Percentiles rank a stretch among this genome's conserved stretches.
Evolutionary conservation across 2,329 filamentous ascomycete genomes (phyloP).

Genomic region (Daldinia sp.): DNA sequence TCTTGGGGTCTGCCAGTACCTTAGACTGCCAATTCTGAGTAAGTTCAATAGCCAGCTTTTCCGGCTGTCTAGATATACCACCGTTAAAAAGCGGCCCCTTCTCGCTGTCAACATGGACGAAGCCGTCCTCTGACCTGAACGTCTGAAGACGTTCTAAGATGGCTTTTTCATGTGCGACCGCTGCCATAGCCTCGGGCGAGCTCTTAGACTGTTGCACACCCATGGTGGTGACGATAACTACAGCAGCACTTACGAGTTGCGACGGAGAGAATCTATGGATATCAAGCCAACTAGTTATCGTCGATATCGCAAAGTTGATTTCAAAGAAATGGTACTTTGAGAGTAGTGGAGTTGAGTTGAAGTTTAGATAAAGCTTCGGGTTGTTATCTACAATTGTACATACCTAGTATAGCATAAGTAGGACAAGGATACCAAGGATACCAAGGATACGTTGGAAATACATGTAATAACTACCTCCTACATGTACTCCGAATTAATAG

Average conservation of each 20-base stretch:
- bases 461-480: neutral
- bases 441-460: neutral
- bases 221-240: conserved; percentile 51
- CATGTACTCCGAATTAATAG: too few relatives aligned
- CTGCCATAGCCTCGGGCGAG: conserved; percentile 40
- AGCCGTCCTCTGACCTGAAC: conserved; percentile 64
- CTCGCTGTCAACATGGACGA: conserved; percentile 63
- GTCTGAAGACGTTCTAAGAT: conserved; percentile 59
- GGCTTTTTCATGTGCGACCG: conserved; percentile 56
- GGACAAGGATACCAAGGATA: neutral
- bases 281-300: neutral
- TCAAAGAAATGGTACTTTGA: neutral
- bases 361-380: neutral
- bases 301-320: neutral
- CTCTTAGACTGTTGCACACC: conserved; percentile 60
- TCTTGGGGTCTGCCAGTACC: conserved; percentile 73
- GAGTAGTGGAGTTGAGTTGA: neutral
- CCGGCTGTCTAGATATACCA: conserved; percentile 51
- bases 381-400: neutral
- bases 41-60: conserved; percentile 64
- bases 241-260: neutral
- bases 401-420: neutral
- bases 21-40: conserved; percentile 71
- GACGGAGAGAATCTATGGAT: neutral
- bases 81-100: conserved; percentile 48